Evolutionary conservation across 1,139 yeast genomes (phyloP).

Genomic region (Diutina neorugosa): DNA sequence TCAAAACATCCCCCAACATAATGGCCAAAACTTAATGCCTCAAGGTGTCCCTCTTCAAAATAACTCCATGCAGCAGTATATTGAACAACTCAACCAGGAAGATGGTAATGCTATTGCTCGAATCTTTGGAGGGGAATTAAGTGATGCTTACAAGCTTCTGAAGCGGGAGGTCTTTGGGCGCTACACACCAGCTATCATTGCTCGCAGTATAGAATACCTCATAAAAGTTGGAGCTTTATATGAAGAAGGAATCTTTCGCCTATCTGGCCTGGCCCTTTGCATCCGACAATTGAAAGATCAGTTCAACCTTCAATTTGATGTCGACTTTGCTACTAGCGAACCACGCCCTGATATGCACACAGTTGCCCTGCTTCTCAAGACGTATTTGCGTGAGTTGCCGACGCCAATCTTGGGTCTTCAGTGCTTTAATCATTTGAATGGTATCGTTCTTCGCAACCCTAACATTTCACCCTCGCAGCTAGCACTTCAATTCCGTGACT

Average conservation of each 20-base stretch:
- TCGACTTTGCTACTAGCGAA: slow-evolving; percentile 38
- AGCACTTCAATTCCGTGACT: slow-evolving; percentile 22
- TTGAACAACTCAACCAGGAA: slow-evolving; percentile 29
- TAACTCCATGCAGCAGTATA: slow-evolving; percentile 20
- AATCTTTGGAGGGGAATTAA: slow-evolving; percentile 59
- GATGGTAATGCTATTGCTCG: slow-evolving; percentile 19
- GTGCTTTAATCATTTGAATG: slow-evolving; percentile 25
- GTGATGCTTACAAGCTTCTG: slow-evolving; percentile 39
- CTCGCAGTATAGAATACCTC: slow-evolving; percentile 62
- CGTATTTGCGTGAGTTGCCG: slow-evolving; percentile 64
- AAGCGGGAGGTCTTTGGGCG: slow-evolving; percentile 32
- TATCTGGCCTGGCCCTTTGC: slow-evolving; percentile 80
- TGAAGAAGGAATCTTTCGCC: slow-evolving; percentile 85
- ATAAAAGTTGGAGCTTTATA: slow-evolving; percentile 57
- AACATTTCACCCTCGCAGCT: slow-evolving; percentile 13
- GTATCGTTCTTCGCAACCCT: slow-evolving; percentile 14
- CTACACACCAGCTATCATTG: slow-evolving; percentile 65
- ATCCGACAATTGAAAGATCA: slow-evolving; percentile 61
- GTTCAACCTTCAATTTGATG: slow-evolving; percentile 54
- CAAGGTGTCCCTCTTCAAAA: neutral
- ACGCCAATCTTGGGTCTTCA: slow-evolving; percentile 46
- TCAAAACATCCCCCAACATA: neutral
- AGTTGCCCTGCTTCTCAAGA: slow-evolving; percentile 65
- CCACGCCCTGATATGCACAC: slow-evolving; percentile 51
- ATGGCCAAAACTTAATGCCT: neutral